Evolutionary conservation across 2,329 filamentous ascomycete genomes (phyloP).

Genomic region (Sclerotinia spermophila): DNA sequence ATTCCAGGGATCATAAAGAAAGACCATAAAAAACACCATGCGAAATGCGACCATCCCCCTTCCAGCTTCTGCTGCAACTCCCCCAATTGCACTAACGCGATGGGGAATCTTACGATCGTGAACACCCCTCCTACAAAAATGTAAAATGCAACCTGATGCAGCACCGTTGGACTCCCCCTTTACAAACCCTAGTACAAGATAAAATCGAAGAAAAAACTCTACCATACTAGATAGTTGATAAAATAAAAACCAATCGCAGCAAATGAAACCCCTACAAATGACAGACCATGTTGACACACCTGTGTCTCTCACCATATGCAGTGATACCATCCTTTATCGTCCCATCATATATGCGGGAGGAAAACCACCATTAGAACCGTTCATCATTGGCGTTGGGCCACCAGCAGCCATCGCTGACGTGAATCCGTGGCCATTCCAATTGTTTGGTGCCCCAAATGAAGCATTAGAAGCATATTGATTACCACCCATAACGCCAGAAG

Average conservation of each 20-base stretch:
- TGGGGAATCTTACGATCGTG: constrained; percentile 38
- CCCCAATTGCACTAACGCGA: constrained; percentile 35
- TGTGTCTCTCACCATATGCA: neutral
- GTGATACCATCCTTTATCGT: constrained; percentile 30
- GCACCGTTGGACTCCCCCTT: constrained; percentile 30
- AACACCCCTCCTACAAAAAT: constrained; percentile 36
- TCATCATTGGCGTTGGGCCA: constrained; percentile 32
- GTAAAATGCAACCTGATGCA: constrained; percentile 33
- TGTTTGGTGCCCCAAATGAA: constrained; percentile 31
- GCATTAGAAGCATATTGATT: constrained; percentile 28
- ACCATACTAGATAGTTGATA: constrained; percentile 6
- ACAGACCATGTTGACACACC: constrained; percentile 11
- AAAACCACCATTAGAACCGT: constrained; percentile 33
- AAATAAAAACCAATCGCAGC: constrained; percentile 3
- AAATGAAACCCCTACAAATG: constrained; percentile 25
- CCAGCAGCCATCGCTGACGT: constrained; percentile 34
- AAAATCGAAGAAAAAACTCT: constrained; percentile 22
- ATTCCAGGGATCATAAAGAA: constrained; percentile 23
- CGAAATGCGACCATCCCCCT: constrained; percentile 32
- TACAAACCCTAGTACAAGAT: constrained; percentile 29
- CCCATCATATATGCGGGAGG: constrained; percentile 40
- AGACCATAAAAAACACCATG: constrained; percentile 28
- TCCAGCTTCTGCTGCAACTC: constrained; percentile 34
- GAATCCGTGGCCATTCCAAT: constrained; percentile 33
- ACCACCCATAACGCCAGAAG: constrained; percentile 26